phyloP scores from a whole-genome alignment of 2,329 filamentous ascomycete genomes.

The Ascochyta viciae-villosae region DNA sequence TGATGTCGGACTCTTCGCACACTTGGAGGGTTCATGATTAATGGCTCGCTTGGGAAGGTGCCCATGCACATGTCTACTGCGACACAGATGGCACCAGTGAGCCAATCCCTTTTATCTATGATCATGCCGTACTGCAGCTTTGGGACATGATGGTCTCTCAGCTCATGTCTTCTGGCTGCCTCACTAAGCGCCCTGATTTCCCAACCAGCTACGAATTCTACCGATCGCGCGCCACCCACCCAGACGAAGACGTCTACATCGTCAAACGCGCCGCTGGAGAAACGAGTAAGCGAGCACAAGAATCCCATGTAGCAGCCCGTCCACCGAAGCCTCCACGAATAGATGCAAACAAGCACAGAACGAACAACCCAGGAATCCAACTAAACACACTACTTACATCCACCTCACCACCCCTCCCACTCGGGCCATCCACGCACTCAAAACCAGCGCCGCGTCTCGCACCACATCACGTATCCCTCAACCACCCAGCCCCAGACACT shows the following conservation, averaged over 20 bases:
- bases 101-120: conserved; percentile 11
- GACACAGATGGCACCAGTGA: background rate
- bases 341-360: too few species aligned
- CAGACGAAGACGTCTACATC: background rate
- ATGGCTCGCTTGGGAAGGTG: conserved; percentile 12
- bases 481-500: too few species aligned
- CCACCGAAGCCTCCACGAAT: background rate
- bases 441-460: too few species aligned
- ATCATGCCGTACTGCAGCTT: conserved; percentile 12
- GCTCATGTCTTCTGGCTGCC: background rate
- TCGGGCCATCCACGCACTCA: too few species aligned
- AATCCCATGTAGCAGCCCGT: background rate
- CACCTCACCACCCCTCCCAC: too few species aligned
- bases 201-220: background rate
- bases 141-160: conserved; percentile 12
- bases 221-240: background rate
- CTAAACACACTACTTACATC: too few species aligned
- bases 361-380: too few species aligned
- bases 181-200: background rate
- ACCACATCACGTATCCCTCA: too few species aligned
- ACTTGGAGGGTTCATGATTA: conserved; percentile 14
- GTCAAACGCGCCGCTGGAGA: background rate
- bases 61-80: background rate
- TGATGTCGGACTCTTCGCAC: background rate
- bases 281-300: background rate